These are phyloP conservation scores for Pueraria montana DNA, from an alignment of 306 rosid species.

Conservation along the genomic window DNA sequence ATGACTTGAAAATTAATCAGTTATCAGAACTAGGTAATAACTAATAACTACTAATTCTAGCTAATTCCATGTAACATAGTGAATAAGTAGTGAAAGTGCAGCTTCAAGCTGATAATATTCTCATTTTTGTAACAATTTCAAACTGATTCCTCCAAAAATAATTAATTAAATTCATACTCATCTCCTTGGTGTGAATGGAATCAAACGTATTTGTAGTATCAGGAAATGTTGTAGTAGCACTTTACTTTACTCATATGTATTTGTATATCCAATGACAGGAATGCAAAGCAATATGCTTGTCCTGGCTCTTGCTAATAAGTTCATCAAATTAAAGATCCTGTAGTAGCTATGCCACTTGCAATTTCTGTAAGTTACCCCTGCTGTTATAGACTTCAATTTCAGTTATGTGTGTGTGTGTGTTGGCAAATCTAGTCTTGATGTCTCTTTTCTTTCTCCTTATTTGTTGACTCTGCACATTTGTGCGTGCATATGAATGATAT, in stretches of 20 bases:
- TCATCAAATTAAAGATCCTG: constrained; percentile 84
- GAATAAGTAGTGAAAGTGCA: not conserved
- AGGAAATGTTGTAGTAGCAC: too few relatives aligned
- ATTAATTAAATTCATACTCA: not conserved
- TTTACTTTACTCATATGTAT: too few relatives aligned
- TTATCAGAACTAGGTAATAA: too few relatives aligned
- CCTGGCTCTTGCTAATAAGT: constrained; percentile 90
- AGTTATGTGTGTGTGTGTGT: too few relatives aligned
- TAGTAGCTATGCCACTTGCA: constrained; percentile 87
- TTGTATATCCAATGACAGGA: constrained; percentile 57
- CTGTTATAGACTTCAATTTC: too few relatives aligned
- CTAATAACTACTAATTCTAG: too few relatives aligned
- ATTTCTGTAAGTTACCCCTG: constrained; percentile 89
- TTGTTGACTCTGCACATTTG: too few relatives aligned
- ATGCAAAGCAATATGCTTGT: constrained; percentile 98
- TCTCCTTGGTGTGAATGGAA: not conserved
- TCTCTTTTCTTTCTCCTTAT: too few relatives aligned
- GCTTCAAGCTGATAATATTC: not conserved
- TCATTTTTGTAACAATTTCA: constrained; percentile 12
- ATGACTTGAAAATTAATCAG: not conserved
- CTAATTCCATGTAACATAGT: not conserved
- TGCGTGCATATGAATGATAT: too few relatives aligned
- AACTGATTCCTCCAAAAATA: constrained; percentile 28
- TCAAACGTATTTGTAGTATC: not conserved
- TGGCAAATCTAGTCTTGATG: too few relatives aligned